Evolutionary conservation across 1,139 yeast species (phyloP), one percentile per base, ranked within the genome.

Genomic region (Sporopachydermia cereana): DNA sequence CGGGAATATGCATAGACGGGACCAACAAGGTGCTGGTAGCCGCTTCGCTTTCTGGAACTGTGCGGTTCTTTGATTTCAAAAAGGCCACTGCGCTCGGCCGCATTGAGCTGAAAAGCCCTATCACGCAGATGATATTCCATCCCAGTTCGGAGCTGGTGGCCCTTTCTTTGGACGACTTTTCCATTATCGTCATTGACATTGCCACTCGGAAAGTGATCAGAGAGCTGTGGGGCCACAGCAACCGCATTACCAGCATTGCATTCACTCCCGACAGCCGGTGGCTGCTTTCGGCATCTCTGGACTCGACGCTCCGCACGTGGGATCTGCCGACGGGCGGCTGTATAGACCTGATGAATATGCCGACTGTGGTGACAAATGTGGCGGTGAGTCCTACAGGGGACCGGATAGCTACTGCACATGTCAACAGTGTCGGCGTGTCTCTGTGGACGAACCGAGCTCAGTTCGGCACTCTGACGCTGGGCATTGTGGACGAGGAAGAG

Each of bases 271-370:
- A 89, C 61, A 97, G 96, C 36, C 77, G 97, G 61, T 93, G 97
- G 97, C 68, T 93, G 41, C 81, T 93, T 12, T 79, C 94, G 22
- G 79, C 86, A 0, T 75, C 88, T 1, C 69, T 89, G 49, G 99
- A 93, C 60, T 72, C 86, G 1, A 89, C 98, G 0, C 71, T 93
- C 46, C 74, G 98, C 57, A 88, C 96, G 0, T 93, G 98, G 98
- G 98, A 93, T 61, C 72, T 93, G 49, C 97, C 98, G 29, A 84
- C 96, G 2, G 98, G 98, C 44, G 88, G 91, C 1, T 89, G 97
- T 62, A 88, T 93, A 49, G 98, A 93, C 64, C 97, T 96, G 51
- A 80, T 91, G 16, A 68, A 71, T 45, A 72, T 91, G 36, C 81
- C 84, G 2, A 76, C 73, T 52, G 89, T 89, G 18, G 95, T 84